Percentiles rank a stretch among this genome's conserved stretches.
phyloP scores from a whole-genome alignment of 164 flowering plant genomes.

The Pachysandra terminalis region DNA sequence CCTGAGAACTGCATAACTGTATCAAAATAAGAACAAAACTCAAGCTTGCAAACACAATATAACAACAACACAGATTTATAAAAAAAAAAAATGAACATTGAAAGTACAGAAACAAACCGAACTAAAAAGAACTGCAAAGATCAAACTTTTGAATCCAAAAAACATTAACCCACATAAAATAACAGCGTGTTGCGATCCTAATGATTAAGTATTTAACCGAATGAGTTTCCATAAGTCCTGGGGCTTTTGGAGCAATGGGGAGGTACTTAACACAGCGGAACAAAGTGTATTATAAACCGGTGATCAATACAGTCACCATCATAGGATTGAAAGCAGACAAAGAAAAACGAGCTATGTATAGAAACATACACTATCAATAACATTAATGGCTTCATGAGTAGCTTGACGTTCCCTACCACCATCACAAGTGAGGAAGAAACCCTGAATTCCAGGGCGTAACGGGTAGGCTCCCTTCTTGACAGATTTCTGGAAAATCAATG shows the following conservation, averaged over 20 bases:
- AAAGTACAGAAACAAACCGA: too few relatives aligned
- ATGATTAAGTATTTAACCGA: neutral
- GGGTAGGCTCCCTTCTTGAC: conserved; percentile 83
- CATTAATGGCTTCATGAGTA: conserved; percentile 70
- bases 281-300: too few relatives aligned
- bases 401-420: conserved; percentile 96
- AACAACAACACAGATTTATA: too few relatives aligned
- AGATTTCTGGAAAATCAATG: conserved; percentile 46
- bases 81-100: too few relatives aligned
- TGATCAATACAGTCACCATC: neutral
- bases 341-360: neutral
- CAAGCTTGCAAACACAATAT: too few relatives aligned
- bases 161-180: neutral
- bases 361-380: conserved; percentile 68
- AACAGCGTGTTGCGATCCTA: too few relatives aligned
- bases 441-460: conserved; percentile 74
- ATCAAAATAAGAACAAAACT: too few relatives aligned
- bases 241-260: too few relatives aligned
- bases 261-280: too few relatives aligned
- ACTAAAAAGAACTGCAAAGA: neutral
- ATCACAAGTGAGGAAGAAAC: conserved; percentile 95
- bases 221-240: too few relatives aligned
- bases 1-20: too few relatives aligned
- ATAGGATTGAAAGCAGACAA: neutral
- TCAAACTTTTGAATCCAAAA: neutral